Percentiles rank a stretch among this genome's conserved stretches.
Conservation (phyloP, 2,329 filamentous ascomycete species). For the Epichloe hybrida region DNA sequence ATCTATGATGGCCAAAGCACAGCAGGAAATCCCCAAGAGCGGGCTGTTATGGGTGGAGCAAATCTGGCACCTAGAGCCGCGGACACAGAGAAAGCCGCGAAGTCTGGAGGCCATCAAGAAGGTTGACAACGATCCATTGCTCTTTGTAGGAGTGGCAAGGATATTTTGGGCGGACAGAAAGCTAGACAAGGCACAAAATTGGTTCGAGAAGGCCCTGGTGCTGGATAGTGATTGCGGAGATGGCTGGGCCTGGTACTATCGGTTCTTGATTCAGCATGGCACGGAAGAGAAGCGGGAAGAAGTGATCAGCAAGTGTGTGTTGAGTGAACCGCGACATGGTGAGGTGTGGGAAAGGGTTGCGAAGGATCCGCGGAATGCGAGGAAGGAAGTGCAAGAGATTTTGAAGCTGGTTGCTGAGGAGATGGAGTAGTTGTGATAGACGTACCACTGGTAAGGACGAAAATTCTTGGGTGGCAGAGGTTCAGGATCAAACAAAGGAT, state of each 20-base stretch:
- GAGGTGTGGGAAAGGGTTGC: conserved; percentile 80
- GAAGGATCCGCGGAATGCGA: conserved; percentile 74
- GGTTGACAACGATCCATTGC: conserved; percentile 76
- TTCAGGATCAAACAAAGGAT: no score
- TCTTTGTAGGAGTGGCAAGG: conserved; percentile 84
- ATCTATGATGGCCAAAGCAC: conserved; percentile 80
- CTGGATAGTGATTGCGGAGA: conserved; percentile 80
- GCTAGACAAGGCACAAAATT: conserved; percentile 85
- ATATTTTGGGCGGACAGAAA: conserved; percentile 93
- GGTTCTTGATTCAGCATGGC: conserved; percentile 83
- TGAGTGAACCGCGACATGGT: conserved; percentile 81
- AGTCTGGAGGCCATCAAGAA: conserved; percentile 93
- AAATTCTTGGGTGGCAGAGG: no score
- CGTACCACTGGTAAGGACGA: no score
- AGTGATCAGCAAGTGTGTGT: conserved; percentile 64
- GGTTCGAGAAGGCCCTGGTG: conserved; percentile 93
- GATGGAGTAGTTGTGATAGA: conserved; percentile 14
- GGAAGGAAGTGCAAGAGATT: conserved; percentile 64
- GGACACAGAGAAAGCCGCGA: conserved; percentile 84
- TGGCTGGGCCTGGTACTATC: conserved; percentile 96
- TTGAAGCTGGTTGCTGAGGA: conserved; percentile 59
- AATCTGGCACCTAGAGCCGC: conserved; percentile 85
- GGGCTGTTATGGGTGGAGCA: conserved; percentile 87
- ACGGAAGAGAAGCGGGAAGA: conserved; percentile 86
- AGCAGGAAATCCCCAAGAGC: conserved; percentile 80